A percentile compares a stretch with the other conserved stretches of the same genome.
Conservation (phyloP, 2,329 filamentous ascomycete genomes). For the Rhynchosporium graminicola region DNA sequence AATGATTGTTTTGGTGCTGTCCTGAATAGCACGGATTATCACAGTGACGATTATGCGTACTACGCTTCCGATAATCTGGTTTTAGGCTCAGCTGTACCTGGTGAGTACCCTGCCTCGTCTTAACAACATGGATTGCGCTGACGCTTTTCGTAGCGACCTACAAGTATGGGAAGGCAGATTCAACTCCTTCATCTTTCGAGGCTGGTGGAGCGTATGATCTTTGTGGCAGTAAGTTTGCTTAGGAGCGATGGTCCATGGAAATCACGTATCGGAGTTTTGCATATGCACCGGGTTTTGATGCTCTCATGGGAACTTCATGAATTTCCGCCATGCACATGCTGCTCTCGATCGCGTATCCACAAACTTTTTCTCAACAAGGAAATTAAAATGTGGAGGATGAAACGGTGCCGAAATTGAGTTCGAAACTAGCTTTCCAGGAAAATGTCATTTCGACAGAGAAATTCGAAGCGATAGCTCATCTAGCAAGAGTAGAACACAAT, state of each 20-base stretch:
- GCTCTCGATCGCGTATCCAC: too few species aligned
- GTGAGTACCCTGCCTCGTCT: slow-evolving; percentile 17
- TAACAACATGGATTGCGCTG: neutral
- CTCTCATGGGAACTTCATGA: too few species aligned
- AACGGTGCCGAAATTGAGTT: too few species aligned
- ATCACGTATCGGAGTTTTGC: too few species aligned
- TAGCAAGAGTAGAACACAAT: too few species aligned
- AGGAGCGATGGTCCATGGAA: neutral
- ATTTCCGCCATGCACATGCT: too few species aligned
- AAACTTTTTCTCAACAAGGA: too few species aligned
- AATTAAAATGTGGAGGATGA: too few species aligned
- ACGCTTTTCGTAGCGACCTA: slow-evolving; percentile 19
- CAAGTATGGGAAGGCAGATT: slow-evolving; percentile 26
- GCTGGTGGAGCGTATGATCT: slow-evolving; percentile 27
- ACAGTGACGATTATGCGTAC: slow-evolving; percentile 28
- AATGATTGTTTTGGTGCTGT: slow-evolving; percentile 27
- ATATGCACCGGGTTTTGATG: too few species aligned
- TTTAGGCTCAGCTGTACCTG: slow-evolving; percentile 22
- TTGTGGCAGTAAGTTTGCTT: slow-evolving; percentile 21
- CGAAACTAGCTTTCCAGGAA: too few species aligned
- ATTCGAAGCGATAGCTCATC: too few species aligned
- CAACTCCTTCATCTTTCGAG: slow-evolving; percentile 26
- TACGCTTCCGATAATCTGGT: slow-evolving; percentile 27
- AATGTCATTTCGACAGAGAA: too few species aligned
- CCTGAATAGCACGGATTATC: slow-evolving; percentile 26